Base-by-base conservation (phyloP, 2,329 filamentous ascomycete genomes). In the Mycosphaerella sp. region DNA sequence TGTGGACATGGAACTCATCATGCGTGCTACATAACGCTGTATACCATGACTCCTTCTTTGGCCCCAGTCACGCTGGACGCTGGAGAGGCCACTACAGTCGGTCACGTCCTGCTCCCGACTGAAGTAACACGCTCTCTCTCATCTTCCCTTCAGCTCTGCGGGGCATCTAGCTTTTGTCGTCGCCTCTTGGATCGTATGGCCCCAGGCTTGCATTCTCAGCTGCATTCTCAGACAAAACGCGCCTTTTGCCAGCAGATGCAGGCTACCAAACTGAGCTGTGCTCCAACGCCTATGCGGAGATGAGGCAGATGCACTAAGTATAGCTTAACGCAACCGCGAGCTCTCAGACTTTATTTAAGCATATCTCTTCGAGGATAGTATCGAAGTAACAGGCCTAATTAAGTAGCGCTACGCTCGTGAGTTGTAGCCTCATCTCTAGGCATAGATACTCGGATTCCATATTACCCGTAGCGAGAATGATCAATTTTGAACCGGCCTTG, bases 371-470 rank as follows among this genome's bases (percentile, higher is more conserved):
- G 21, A 21, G 21, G 21, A 21, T 21, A 21, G 21, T 4, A 21
- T 64, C 61, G 48, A 64, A 64, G 4, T 63, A 47, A 49, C 63
- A 61, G 2, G 62, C 63, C 36, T 7, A 29, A 29, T 2, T 64
- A 61, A 3, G 59, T 56, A 3, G 58, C 61, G 39, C 58, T 60
- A 1, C 29, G 44, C 36, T 59, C 44, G 26, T 62, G 59, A 31
- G 62, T 43, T 34, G 61, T 59, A 3, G 60, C 60, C 29, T 62
- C 62, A 48, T 63, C 61, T 9, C 57, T 61, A 26, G 61, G 5
- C 53, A 58, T 21, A 64, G 60, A 29, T 55, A 60, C 34, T 64
- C 62, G 49, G 57, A 61, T 29, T 64, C 61, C 4, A 59, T 63
- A 11, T 63, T 59, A 48, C 62, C 58, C 14, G 48, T 53, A 10